Evolutionary conservation across 495 filamentous ascomycete species (phyloP), one percentile per base, ranked within the genome.

Genomic region (Penicillium lividum): DNA sequence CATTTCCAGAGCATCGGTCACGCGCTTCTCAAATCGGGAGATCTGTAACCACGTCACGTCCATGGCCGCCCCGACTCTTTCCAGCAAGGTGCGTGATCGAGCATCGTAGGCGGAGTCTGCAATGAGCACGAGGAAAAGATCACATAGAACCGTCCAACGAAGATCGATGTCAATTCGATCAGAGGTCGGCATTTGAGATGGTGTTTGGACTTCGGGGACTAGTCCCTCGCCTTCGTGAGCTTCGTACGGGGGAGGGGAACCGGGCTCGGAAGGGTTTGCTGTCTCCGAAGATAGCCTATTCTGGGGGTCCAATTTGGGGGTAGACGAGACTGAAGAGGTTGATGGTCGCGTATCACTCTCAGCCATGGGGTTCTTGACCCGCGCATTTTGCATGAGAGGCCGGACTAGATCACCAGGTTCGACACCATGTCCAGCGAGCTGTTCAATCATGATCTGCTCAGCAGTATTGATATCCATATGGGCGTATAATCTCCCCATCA

Each of bases 371-470:
- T 99, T 99, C 67, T 90, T 91, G 31, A 99, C 94, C 47, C 92
- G 81, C 22, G 93, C 84, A 75, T 97, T 97, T 58, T 93, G 87
- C 91, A 97, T 96, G 46, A 99, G 79, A 1, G 89, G 81, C 4
- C 88, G 88, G 0, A 91, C 89, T 28, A 99, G 78, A 72, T 99
- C 94, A 33, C 72, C 73, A 2, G 93, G 88, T 58, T 89, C 75
- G 7, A 99, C 92, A 11, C 93, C 95, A 75, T 99, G 94, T 50
- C 91, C 89, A 11, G 89, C 85, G 57, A 99, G 78, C 72, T 99
- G 95, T 72, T 99, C 94, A 61, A 99, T 97, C 94, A 99, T 99
- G 65, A 99, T 78, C 76, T 99, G 94, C 77, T 99, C 94, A 54
- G 73, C 72, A 33, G 88, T 69, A 65, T 86, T 89, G 64, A 99